Evolutionary conservation across 306 rosid genomes (phyloP), one percentile per base, ranked within the genome.

Genomic region (Abrus pulchellus): DNA sequence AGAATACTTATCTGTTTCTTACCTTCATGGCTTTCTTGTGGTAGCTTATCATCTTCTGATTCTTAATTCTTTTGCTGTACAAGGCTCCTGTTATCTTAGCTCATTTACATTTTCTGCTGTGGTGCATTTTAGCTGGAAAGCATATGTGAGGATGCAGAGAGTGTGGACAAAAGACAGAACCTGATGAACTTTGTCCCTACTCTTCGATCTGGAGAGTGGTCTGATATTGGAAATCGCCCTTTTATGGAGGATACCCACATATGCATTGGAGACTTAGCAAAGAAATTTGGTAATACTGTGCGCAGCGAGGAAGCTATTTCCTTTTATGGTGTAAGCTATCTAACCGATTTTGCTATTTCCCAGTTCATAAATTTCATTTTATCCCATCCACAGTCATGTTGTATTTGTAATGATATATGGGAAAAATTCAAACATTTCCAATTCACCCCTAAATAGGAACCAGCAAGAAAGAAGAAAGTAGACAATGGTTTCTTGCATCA

Each of bases 121-220:
- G 77, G 60, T 75, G 50, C 27, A 54, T 83, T 83, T 47, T 82
- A 96, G 99, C 80, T 96, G 30, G 98, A 93, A 84, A 96, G 97
- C 88, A 96, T 96, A 79, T 86, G 90, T 45, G 99, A 96, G 86
- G 89, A 96, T 44, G 38, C 91, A 38, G 93, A 83, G 69, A 86
- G 74, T 78, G 79, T 75, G n/a, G 97, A 93, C 38, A 85, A 68
- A 62, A 94, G 81, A 32, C 97, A 89, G 79, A 90, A 81, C 43
- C 69, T 52, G 71, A 32, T 83, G 41, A 75, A 83, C 74, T 90
- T 88, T 71, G 86, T 82, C 59, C 98, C 97, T 27, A 13, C 78
- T 62, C 91, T 96, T 82, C 87, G 97, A 67, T 92, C 97, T 6
- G 99, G 99, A 52, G 99, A 93, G 80, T 96, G 97, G 93, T 93